These are phyloP conservation scores for Cadophora sp. DNA, from an alignment of 2,329 filamentous ascomycete genomes.

Conservation along the genomic window DNA sequence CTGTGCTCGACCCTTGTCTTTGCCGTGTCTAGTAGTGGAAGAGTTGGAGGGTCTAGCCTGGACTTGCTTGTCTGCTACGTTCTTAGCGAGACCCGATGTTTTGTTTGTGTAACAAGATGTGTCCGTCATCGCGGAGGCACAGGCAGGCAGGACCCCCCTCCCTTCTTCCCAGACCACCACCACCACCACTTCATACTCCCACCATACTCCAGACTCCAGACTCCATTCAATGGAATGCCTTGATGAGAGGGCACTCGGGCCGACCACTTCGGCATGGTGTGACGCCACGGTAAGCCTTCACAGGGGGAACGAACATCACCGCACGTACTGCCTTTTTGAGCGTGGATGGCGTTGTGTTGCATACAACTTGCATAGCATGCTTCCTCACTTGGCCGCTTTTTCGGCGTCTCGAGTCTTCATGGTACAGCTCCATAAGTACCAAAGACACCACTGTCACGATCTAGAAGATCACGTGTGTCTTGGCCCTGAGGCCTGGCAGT, in stretches of 20 bases:
- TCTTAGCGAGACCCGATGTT: background rate
- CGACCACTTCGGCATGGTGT: slow-evolving; percentile 4
- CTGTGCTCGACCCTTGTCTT: slow-evolving; percentile 9
- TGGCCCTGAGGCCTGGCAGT: too few relatives aligned
- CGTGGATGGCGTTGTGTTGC: background rate
- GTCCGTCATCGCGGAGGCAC: background rate
- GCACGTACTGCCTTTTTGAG: slow-evolving; percentile 6
- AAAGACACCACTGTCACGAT: too few relatives aligned
- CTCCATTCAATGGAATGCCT: background rate
- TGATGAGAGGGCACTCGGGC: background rate
- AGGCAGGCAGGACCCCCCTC: too few relatives aligned
- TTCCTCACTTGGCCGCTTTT: background rate
- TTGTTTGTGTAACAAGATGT: background rate
- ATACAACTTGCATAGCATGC: background rate
- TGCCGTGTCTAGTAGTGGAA: background rate
- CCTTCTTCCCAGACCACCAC: background rate
- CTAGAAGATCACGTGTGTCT: too few relatives aligned
- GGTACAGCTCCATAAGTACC: background rate
- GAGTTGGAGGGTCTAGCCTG: background rate
- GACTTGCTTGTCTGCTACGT: too few relatives aligned
- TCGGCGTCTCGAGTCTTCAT: background rate
- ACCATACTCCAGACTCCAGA: background rate
- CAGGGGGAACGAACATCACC: background rate
- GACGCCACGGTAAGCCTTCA: background rate
- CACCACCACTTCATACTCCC: too few relatives aligned